Evolutionary conservation across 2,329 filamentous ascomycete genomes (phyloP).

Genomic region (Fusarium odoratissimum): DNA sequence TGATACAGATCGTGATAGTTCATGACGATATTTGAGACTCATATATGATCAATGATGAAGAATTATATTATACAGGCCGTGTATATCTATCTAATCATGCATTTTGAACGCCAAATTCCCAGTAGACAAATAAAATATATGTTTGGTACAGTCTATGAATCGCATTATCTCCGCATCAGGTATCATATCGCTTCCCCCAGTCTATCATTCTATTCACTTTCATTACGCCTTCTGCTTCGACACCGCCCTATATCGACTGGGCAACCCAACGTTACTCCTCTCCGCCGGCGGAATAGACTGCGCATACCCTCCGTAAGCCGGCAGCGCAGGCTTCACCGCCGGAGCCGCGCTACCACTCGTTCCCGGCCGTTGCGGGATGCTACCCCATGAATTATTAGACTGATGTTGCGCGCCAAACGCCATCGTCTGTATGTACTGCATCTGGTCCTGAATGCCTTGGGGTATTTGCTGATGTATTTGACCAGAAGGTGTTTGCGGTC

Average conservation of each 20-base stretch:
- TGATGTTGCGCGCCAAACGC: background rate
- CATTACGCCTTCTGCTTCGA: conserved; percentile 10
- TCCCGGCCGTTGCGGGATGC: background rate
- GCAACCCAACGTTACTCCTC: conserved; percentile 25
- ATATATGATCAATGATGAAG: background rate
- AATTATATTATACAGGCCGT: background rate
- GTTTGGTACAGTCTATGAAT: background rate
- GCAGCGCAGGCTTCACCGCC: background rate
- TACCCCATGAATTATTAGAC: background rate
- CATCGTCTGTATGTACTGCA: conserved; percentile 17
- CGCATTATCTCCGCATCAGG: background rate
- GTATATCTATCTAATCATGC: background rate
- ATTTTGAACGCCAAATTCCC: background rate
- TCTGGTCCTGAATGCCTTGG: conserved; percentile 12
- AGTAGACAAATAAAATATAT: background rate
- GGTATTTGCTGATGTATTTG: conserved; percentile 22
- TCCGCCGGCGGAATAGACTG: conserved; percentile 20
- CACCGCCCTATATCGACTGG: conserved; percentile 23
- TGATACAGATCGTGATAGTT: background rate
- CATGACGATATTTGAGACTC: background rate
- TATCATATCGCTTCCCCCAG: background rate
- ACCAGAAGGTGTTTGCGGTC: background rate
- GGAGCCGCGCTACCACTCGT: background rate
- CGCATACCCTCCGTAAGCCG: conserved; percentile 24
- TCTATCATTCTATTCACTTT: no score